Conservation (phyloP, 2,329 filamentous ascomycete genomes). For the Colletotrichum orbiculare region DNA sequence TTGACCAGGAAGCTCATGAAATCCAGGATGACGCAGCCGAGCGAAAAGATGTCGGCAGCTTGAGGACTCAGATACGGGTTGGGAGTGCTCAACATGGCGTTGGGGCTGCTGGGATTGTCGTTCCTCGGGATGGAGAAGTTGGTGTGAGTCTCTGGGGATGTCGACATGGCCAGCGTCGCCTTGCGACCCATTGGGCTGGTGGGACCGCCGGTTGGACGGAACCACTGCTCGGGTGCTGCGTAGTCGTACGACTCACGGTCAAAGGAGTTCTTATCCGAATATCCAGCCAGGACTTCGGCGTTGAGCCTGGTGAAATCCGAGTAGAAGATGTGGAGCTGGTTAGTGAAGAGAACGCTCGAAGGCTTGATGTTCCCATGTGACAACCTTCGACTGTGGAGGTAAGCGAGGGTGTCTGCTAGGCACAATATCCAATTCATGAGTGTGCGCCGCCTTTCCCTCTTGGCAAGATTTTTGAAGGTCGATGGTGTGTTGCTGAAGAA, state of each 20-base stretch:
- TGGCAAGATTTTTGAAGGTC: slow-evolving; percentile 70
- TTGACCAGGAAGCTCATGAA: slow-evolving; percentile 77
- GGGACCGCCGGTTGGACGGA: slow-evolving; percentile 51
- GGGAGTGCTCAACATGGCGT: slow-evolving; percentile 50
- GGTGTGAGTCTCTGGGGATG: slow-evolving; percentile 49
- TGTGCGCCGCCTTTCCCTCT: slow-evolving; percentile 67
- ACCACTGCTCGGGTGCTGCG: slow-evolving; percentile 75
- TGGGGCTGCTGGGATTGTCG: slow-evolving; percentile 43
- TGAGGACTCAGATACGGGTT: slow-evolving; percentile 62
- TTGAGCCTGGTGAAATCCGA: slow-evolving; percentile 68
- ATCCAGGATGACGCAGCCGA: slow-evolving; percentile 79
- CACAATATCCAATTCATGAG: slow-evolving; percentile 82
- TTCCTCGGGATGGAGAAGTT: slow-evolving; percentile 51
- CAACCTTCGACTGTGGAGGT: slow-evolving; percentile 71
- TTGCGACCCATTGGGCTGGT: slow-evolving; percentile 47
- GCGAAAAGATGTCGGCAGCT: slow-evolving; percentile 77
- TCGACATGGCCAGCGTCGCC: slow-evolving; percentile 45
- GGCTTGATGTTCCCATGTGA: slow-evolving; percentile 77
- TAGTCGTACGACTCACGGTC: slow-evolving; percentile 80
- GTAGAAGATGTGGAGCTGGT: slow-evolving; percentile 74
- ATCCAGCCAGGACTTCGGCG: slow-evolving; percentile 46
- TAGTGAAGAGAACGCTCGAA: slow-evolving; percentile 75
- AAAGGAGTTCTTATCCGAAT: slow-evolving; percentile 57
- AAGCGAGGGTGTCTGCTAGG: slow-evolving; percentile 74
- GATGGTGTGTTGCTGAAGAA: slow-evolving; percentile 73